Evolutionary conservation across 768 basidiomycete species (phyloP).

Genomic region (Boletus speciosus): DNA sequence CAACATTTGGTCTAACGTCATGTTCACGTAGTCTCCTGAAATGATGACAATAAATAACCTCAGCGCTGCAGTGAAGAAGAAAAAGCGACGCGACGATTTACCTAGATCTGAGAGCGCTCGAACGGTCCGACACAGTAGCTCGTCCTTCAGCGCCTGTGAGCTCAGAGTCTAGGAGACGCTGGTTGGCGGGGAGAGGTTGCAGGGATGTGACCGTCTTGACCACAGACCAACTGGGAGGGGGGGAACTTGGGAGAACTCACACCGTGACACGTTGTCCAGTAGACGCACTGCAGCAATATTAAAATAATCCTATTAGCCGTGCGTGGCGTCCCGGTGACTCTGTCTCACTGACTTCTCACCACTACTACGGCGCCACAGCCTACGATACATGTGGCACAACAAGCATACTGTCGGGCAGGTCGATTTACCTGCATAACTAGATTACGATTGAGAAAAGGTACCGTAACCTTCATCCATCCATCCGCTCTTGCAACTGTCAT

Average conservation of each 20-base stretch:
- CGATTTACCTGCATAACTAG: neutral
- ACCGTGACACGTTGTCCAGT: neutral
- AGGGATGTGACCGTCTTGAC: neutral
- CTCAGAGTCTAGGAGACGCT: neutral
- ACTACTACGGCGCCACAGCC: neutral
- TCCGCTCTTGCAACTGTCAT: neutral
- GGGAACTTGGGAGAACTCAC: constrained; percentile 2
- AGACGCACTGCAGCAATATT: neutral
- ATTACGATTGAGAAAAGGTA: neutral
- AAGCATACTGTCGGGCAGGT: neutral
- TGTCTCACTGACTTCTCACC: no score
- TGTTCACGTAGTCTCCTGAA: constrained; percentile 3
- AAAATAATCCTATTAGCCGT: constrained; percentile 18
- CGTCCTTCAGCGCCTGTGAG: neutral
- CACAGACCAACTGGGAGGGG: neutral
- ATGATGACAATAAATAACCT: neutral
- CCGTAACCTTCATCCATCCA: neutral
- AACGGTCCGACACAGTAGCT: neutral
- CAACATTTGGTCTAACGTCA: constrained; percentile 8
- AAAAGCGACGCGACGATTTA: neutral
- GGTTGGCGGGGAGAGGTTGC: neutral
- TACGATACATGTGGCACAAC: neutral
- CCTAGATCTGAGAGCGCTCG: neutral
- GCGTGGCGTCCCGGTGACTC: neutral
- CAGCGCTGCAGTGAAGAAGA: neutral